Conservation (phyloP, 495 filamentous ascomycete genomes). For the Emericellopsis terricola region DNA sequence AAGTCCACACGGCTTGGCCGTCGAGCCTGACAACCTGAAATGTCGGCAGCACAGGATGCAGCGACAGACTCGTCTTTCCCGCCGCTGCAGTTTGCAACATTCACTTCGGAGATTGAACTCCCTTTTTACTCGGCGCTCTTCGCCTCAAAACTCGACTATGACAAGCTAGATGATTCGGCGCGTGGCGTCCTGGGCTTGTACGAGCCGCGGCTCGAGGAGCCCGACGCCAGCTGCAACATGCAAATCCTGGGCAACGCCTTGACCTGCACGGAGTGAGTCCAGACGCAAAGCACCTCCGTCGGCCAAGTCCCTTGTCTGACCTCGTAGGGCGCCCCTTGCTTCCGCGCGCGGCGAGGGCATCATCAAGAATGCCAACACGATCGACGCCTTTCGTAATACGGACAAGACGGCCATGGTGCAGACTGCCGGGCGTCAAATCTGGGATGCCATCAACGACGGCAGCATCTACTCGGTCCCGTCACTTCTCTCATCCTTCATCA, state of each 20-base stretch:
- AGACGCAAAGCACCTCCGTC: conserved; percentile 3
- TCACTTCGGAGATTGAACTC: conserved; percentile 83
- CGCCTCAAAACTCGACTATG: conserved; percentile 83
- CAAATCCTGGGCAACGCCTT: conserved; percentile 78
- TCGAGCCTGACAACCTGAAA: too few species aligned
- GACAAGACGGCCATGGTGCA: conserved; percentile 57
- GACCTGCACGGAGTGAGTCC: conserved; percentile 49
- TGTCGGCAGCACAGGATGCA: too few species aligned
- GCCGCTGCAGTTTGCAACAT: conserved; percentile 51
- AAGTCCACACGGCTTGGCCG: too few species aligned
- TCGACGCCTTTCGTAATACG: conserved; percentile 72
- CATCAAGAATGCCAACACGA: conserved; percentile 91
- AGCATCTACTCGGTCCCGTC: conserved; percentile 91
- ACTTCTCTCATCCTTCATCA: conserved; percentile 66
- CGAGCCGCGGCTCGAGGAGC: conserved; percentile 54
- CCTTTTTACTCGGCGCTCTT: conserved; percentile 86
- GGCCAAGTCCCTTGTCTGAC: not conserved
- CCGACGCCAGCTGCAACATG: conserved; percentile 61
- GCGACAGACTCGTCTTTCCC: too few species aligned
- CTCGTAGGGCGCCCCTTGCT: conserved; percentile 45
- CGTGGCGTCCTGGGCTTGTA: conserved; percentile 78
- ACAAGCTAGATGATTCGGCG: conserved; percentile 85
- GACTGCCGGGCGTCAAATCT: conserved; percentile 65
- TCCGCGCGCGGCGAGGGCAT: conserved; percentile 75
- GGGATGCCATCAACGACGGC: conserved; percentile 92